A percentile compares a stretch with the other conserved stretches of the same genome.
These are phyloP conservation scores for Boletellus sp. DNA, from an alignment of 768 basidiomycete genomes.

Conservation along the genomic window DNA sequence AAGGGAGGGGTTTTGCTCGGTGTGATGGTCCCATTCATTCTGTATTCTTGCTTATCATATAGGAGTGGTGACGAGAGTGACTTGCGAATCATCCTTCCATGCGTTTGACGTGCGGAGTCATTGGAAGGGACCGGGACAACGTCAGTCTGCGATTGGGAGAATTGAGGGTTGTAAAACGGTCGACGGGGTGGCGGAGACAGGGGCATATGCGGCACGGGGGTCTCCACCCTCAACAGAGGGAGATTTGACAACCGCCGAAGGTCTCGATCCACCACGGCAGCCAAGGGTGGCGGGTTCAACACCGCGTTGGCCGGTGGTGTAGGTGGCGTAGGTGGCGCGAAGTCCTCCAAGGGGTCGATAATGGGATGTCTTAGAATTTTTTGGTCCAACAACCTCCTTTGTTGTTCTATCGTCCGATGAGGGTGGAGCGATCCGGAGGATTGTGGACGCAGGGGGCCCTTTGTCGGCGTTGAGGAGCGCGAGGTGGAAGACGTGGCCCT, in stretches of 20 bases:
- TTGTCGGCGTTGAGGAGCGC: conserved; percentile 36
- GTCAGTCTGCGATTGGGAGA: conserved; percentile 58
- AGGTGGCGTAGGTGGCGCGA: conserved; percentile 28
- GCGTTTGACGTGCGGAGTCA: conserved; percentile 5
- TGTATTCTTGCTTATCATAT: conserved; percentile 40
- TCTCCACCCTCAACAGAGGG: conserved; percentile 57
- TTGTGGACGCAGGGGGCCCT: conserved; percentile 20
- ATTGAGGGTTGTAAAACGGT: conserved; percentile 38
- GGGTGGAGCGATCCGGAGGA: conserved; percentile 25
- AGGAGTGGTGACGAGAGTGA: conserved; percentile 54
- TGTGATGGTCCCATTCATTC: conserved; percentile 25
- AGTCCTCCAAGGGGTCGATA: conserved; percentile 33
- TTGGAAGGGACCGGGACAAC: conserved; percentile 28
- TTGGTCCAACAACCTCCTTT: conserved; percentile 35
- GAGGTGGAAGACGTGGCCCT: conserved; percentile 41
- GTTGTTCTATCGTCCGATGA: conserved; percentile 15
- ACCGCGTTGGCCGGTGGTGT: conserved; percentile 5
- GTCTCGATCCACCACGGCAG: conserved; percentile 26
- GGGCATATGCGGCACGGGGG: conserved; percentile 60
- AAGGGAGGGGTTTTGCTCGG: conserved; percentile 44
- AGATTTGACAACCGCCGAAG: conserved; percentile 39
- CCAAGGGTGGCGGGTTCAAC: conserved; percentile 9
- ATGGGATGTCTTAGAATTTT: conserved; percentile 43
- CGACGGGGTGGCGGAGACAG: conserved; percentile 64
- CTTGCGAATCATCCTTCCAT: conserved; percentile 37